These are phyloP conservation scores for Candida sojae DNA, from an alignment of 1,139 yeast species.

Conservation along the genomic window DNA sequence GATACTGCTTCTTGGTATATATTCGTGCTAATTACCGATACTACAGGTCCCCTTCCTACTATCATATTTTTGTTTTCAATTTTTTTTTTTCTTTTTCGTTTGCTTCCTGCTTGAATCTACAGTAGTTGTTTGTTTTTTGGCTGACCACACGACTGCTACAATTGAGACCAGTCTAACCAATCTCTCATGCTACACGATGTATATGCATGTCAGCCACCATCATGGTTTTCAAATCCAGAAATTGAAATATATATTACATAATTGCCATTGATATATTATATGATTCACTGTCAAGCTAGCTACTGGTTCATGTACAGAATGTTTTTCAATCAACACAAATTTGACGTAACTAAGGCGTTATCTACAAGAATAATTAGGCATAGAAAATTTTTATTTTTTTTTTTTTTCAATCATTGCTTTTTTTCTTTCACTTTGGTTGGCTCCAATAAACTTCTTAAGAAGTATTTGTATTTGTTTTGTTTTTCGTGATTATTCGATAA, in stretches of 20 bases:
- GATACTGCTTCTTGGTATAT: neutral
- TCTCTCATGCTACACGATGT: neutral
- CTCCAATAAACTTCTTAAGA: too few relatives aligned
- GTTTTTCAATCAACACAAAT: neutral
- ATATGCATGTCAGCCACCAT: neutral
- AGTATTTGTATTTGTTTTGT: neutral
- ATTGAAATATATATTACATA: neutral
- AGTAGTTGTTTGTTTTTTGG: too few relatives aligned
- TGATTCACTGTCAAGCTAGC: too few relatives aligned
- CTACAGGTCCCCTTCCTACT: too few relatives aligned
- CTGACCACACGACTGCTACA: too few relatives aligned
- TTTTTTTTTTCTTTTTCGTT: neutral
- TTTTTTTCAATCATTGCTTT: neutral
- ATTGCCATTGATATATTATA: too few relatives aligned
- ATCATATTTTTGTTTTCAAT: neutral
- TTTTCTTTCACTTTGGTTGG: too few relatives aligned
- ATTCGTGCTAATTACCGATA: too few relatives aligned
- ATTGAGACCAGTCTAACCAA: neutral
- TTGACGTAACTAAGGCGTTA: neutral
- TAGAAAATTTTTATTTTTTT: neutral
- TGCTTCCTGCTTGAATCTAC: too few relatives aligned
- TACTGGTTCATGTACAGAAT: neutral
- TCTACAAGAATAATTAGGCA: neutral
- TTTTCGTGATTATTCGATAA: neutral
- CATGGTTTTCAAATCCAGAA: neutral